Base-by-base conservation (phyloP, 2,329 filamentous ascomycete genomes). In the Penicillium sp. region DNA sequence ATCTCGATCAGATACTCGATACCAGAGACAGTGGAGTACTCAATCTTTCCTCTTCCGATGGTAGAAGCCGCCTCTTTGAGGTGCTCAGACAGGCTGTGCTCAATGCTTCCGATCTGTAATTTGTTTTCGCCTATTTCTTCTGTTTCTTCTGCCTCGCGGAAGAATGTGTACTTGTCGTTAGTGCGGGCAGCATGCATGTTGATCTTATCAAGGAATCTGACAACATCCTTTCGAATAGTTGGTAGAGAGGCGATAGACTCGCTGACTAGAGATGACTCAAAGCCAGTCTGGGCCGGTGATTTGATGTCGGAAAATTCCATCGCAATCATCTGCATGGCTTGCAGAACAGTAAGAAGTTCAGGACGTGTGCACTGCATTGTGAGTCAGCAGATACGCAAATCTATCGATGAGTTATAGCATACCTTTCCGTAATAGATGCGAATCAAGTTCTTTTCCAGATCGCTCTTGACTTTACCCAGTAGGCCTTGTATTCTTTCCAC, bases 1-100 rank as follows among this genome's bases (percentile, higher is more conserved):
- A 99, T 88, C 74, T 97, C 94, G 65, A 99, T 90, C 18, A 99
- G 83, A 69, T 91, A 99, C 70, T 97, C 94, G 63, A 97, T 96
- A 7, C 92, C 92, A 1, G 91, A 84, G 7, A 94, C 89, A 0
- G 90, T 94, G 24, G 86, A 85, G 68, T 96, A 99, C 5, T 87
- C 81, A 21, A 94, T 83, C 43, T 85, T 83, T 62, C 85, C 88
- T 68, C 86, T 88, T 57, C 86, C 86, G 16, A 99, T 78, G 54
- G 86, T 88, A 42, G 83, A 78, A 1, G 88, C 89, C 2, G 90
- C 91, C 11, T 81, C 83, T 27, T 81, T 72, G 39, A 88, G 87
- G 71, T 97, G 90, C 14, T 85, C 83, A 56, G 93, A 83, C 1
- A 99, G 83, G 53, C 96, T 92, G 64, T 94, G 86, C 74, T 99